Percentiles rank a stretch among this genome's conserved stretches.
Conservation (phyloP, 75 land plant genomes). For the Cunninghamia lanceolata region DNA sequence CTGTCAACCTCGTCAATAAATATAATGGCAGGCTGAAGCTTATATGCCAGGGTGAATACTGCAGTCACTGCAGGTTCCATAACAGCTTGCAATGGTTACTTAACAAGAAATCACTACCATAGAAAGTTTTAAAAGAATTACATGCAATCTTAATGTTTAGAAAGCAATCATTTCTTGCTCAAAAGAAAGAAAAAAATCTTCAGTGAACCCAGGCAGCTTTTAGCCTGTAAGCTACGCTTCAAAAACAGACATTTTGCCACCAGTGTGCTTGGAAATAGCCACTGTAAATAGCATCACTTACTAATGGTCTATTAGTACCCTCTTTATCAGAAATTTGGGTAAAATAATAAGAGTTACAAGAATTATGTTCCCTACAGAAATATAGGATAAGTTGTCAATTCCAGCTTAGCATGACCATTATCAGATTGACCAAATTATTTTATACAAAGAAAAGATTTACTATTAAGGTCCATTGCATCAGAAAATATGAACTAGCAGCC, state of each 20-base stretch:
- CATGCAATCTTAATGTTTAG: neutral
- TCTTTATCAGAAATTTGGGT: neutral
- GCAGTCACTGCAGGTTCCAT: constrained; percentile 38
- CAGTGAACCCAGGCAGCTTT: neutral
- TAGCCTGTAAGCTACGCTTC: neutral
- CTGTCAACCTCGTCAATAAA: constrained; percentile 62
- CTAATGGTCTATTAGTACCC: neutral
- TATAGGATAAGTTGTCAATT: neutral
- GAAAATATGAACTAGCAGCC: neutral
- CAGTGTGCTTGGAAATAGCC: neutral
- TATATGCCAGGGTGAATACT: constrained; percentile 47
- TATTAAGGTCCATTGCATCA: neutral
- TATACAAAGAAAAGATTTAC: neutral
- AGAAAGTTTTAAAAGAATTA: neutral
- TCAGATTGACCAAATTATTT: neutral
- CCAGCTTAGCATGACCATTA: neutral
- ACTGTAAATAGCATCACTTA: neutral
- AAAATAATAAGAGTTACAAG: neutral
- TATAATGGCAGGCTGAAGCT: constrained; percentile 54
- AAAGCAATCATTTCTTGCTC: neutral
- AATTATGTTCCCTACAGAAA: neutral
- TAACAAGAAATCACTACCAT: neutral
- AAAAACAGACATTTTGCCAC: neutral
- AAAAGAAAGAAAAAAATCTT: neutral
- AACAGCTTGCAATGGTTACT: neutral